A percentile compares a stretch with the other conserved stretches of the same genome.
These are phyloP conservation scores for Barbatosphaeria neglecta DNA, from an alignment of 495 filamentous ascomycete species.

Conservation along the genomic window DNA sequence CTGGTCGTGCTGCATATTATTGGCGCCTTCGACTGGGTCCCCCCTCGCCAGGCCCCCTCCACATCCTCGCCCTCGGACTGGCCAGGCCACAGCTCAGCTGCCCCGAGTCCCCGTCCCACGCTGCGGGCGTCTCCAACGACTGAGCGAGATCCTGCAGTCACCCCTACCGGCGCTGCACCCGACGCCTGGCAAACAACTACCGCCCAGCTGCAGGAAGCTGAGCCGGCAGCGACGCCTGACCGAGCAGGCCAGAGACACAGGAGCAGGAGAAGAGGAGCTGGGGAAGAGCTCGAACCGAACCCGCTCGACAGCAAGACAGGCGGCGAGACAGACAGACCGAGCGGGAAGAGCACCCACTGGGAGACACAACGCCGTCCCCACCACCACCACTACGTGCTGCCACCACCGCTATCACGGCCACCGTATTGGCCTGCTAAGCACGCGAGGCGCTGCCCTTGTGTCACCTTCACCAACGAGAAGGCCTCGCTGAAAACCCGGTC, in stretches of 20 bases:
- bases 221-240: not conserved
- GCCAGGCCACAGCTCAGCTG: not conserved
- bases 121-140: not conserved
- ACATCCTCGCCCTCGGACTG: not conserved
- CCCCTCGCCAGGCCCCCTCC: not conserved
- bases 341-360: not conserved
- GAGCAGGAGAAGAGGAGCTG: too few relatives aligned
- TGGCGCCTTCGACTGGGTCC: not conserved
- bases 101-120: not conserved
- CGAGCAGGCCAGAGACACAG: not conserved
- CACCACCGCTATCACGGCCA: not conserved
- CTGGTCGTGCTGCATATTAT: not conserved
- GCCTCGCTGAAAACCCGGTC: not conserved
- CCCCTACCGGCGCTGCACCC: not conserved
- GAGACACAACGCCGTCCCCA: not conserved
- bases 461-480: not conserved
- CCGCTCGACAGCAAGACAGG: not conserved
- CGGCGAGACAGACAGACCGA: not conserved
- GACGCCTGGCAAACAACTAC: not conserved
- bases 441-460: not conserved
- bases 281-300: too few relatives aligned
- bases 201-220: not conserved
- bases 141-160: not conserved
- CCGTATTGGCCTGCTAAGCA: not conserved
- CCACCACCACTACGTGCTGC: not conserved